Evolutionary conservation across 768 basidiomycete species (phyloP), one percentile per base, ranked within the genome.

Genomic region (Neoboletus magnificus): DNA sequence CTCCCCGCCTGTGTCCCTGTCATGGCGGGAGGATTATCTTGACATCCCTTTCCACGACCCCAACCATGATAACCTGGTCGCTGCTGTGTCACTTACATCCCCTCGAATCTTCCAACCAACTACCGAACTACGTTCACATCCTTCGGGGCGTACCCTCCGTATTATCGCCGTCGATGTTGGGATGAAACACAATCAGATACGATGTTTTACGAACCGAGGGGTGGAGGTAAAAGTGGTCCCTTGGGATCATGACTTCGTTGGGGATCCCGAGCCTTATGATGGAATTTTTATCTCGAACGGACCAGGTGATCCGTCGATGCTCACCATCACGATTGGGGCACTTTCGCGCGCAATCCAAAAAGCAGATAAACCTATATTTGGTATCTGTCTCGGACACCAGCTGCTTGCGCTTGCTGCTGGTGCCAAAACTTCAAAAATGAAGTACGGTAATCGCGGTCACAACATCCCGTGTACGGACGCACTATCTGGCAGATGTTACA

Each of bases 111-210:
- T 87, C 78, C 76, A 78, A 62, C 85, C 90, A 20, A 78, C 78
- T 10, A 70, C 71, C 36, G 67, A 67, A n/a, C 77, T 83, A 23
- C 82, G 76, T 50, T 69, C 83, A 33, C 91, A 97, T 67, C 89
- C 91, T 3, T 86, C 84, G 1, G 91, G 90, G 30, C 84, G 94
- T 48, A 74, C 83, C 1, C 69, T 98, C 30, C 89, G 97, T 57
- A 82, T 99, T 29, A 67, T 99, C 16, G 93, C 93, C 6, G 75
- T 98, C 55, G 97, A 99, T 70, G 96, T 98, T 48, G 97, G 97
- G n/a, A 98, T 98, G 92, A 99, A 99, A 74, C 97, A 91, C 78
- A 98, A 98, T 73, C 97, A 99, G 73, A 94, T 98, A 63, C 83
- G 97, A 33, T 99, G 97, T 77, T 98, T 99, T 76, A 84, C 83